These are phyloP conservation scores for Bretziella fagacearum DNA, from an alignment of 2,329 filamentous ascomycete species.

Conservation along the genomic window DNA sequence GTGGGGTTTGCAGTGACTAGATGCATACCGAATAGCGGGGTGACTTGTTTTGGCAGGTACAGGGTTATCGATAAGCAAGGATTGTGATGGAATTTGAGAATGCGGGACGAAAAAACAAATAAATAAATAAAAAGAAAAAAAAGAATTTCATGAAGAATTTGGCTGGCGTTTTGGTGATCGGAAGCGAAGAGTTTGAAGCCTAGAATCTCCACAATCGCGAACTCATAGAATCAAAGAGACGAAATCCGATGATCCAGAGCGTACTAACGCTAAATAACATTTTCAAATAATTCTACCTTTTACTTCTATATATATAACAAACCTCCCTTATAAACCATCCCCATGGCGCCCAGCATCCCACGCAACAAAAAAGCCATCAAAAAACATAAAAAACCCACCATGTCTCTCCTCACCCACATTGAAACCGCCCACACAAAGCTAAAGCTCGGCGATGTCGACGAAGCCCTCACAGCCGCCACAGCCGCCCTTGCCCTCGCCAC, in stretches of 20 bases:
- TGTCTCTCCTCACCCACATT: conserved; percentile 20
- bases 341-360: conserved; percentile 27
- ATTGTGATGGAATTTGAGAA: conserved; percentile 1
- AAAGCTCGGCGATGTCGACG: conserved; percentile 27
- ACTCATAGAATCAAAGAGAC: too few relatives aligned
- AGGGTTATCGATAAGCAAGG: conserved; percentile 13
- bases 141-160: not conserved
- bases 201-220: too few relatives aligned
- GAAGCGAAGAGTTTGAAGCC: too few relatives aligned
- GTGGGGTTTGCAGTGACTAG: too few relatives aligned
- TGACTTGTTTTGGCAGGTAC: not conserved
- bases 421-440: conserved; percentile 27
- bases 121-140: conserved; percentile 12
- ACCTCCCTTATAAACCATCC: not conserved
- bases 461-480: conserved; percentile 25
- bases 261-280: too few relatives aligned
- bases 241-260: too few relatives aligned
- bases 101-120: conserved; percentile 10
- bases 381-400: conserved; percentile 22
- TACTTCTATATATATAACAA: not conserved
- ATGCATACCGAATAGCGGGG: conserved; percentile 1
- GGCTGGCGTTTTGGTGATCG: too few relatives aligned
- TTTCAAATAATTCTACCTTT: too few relatives aligned
- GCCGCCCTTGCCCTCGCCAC: conserved; percentile 27
- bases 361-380: conserved; percentile 17